Conservation (phyloP, 176 grass and related monocot species). For the Oryza glumipatula region DNA sequence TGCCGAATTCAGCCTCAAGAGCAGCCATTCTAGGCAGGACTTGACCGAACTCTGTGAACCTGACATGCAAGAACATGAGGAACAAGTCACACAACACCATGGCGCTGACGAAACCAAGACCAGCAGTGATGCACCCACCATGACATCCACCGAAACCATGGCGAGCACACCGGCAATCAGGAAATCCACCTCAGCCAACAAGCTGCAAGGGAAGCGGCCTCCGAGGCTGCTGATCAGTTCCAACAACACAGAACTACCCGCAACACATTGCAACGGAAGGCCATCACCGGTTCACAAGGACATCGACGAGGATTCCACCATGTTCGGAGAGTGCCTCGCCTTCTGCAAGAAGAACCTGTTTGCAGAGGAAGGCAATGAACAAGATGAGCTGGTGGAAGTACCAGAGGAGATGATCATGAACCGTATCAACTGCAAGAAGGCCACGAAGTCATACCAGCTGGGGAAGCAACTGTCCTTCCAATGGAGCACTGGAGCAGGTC, state of each 20-base stretch:
- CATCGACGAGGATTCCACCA: conserved; percentile 28
- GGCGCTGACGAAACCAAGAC: neutral
- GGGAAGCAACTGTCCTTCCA: conserved; percentile 60
- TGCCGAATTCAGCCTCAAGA: conserved; percentile 29
- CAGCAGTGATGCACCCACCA: neutral
- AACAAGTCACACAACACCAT: neutral
- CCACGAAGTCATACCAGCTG: conserved; percentile 66
- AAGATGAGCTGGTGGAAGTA: conserved; percentile 29
- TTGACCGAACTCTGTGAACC: conserved; percentile 25
- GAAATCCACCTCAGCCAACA: conserved; percentile 11
- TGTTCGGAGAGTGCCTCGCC: conserved; percentile 27
- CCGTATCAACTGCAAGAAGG: conserved; percentile 72
- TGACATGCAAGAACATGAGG: conserved; percentile 5
- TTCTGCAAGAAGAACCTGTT: conserved; percentile 60
- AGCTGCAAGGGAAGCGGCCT: conserved; percentile 39
- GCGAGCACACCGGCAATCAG: conserved; percentile 15
- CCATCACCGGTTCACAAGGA: conserved; percentile 24
- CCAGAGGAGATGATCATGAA: conserved; percentile 55
- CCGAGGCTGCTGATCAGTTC: conserved; percentile 23
- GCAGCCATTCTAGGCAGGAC: conserved; percentile 40
- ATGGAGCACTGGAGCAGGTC: conserved; percentile 71
- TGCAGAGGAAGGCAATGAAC: conserved; percentile 4
- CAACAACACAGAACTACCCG: neutral
- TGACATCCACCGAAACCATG: neutral
- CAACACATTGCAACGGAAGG: neutral